These are phyloP conservation scores for Penicillium verhagenii DNA, from an alignment of 495 filamentous ascomycete species.

Conservation along the genomic window DNA sequence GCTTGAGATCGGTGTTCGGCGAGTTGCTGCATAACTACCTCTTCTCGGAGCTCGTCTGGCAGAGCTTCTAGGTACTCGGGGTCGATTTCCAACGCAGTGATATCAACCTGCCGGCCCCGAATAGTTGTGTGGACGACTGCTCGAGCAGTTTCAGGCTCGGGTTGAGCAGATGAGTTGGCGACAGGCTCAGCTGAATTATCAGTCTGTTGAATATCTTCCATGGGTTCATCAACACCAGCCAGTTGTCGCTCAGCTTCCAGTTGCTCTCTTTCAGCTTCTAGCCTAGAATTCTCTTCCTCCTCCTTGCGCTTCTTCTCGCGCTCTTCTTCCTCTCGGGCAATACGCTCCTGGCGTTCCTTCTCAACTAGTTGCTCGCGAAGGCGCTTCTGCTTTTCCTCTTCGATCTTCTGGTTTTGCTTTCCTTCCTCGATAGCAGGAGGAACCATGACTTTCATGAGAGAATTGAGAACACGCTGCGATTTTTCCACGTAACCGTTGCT, in stretches of 20 bases:
- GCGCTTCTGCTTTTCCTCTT: slow-evolving; percentile 49
- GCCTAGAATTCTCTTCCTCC: slow-evolving; percentile 58
- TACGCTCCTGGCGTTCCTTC: slow-evolving; percentile 50
- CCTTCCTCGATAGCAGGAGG: slow-evolving; percentile 82
- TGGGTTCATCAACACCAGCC: slow-evolving; percentile 54
- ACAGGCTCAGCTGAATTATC: slow-evolving; percentile 33
- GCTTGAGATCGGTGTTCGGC: slow-evolving; percentile 79
- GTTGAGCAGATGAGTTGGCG: slow-evolving; percentile 28
- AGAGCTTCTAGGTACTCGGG: slow-evolving; percentile 89
- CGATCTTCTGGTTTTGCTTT: slow-evolving; percentile 55
- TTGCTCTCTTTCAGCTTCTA: slow-evolving; percentile 43
- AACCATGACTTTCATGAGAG: slow-evolving; percentile 71
- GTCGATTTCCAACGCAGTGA: slow-evolving; percentile 92
- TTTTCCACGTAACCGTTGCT: slow-evolving; percentile 66
- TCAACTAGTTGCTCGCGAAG: slow-evolving; percentile 46
- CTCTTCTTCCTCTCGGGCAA: slow-evolving; percentile 59
- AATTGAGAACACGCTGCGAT: slow-evolving; percentile 65
- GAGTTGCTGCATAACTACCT: slow-evolving; percentile 87
- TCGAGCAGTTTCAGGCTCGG: slow-evolving; percentile 49
- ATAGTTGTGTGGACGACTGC: slow-evolving; percentile 78
- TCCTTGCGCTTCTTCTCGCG: slow-evolving; percentile 60
- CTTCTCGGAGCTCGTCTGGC: slow-evolving; percentile 91
- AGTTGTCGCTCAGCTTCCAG: slow-evolving; percentile 50
- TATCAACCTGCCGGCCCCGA: slow-evolving; percentile 80
- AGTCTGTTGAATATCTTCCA: slow-evolving; percentile 82